Evolutionary conservation across 2,329 filamentous ascomycete genomes (phyloP), one percentile per base, ranked within the genome.

Genomic region (Xylariaceae sp.): DNA sequence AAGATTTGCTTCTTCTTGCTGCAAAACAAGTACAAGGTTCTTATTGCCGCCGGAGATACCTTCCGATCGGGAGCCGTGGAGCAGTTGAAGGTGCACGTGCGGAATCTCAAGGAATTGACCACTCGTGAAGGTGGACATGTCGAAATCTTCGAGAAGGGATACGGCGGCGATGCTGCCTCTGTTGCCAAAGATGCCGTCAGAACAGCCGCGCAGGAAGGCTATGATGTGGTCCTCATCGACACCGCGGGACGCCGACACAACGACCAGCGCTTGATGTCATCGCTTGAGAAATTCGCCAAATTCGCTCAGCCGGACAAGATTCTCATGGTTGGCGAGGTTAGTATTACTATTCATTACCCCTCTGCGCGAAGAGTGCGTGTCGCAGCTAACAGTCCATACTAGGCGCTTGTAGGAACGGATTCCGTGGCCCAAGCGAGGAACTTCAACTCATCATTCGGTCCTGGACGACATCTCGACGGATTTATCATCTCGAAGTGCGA

Each of bases 401-500:
- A 83, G 82, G 94, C 94, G 7, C 83, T 99, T 30, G 95, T 99
- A 0, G 94, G 94, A 60, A 96, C 91, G 3, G 95, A 99, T 75
- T 92, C 89, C 3, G 94, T 99, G 18, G 91, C 92, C 52, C 94
- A 99, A 76, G 94, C 95, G 2, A 84, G 92, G 69, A 97, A 97
- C 77, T 99, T 99, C 79, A 97, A 97, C 72, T 86, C 88, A 44
- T 89, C 90, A 1, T 97, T 99, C 76, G 95, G 94, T 37, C 80
- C 84, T 4, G 87, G 86, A 11, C 81, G 93, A 59, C 84, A 84
- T 34, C 81, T 99, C 44, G 95, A 99, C 75, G 94, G 94, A 4
- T 99, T 99, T 75, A 96, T 99, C 72, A 97, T 99, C 68, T 93
- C 88, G 62, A 99, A 99, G 76, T 97, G 94, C 74, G 94, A 99